These are phyloP conservation scores for Brassica juncea DNA, from an alignment of 345 rosid species.

Conservation along the genomic window DNA sequence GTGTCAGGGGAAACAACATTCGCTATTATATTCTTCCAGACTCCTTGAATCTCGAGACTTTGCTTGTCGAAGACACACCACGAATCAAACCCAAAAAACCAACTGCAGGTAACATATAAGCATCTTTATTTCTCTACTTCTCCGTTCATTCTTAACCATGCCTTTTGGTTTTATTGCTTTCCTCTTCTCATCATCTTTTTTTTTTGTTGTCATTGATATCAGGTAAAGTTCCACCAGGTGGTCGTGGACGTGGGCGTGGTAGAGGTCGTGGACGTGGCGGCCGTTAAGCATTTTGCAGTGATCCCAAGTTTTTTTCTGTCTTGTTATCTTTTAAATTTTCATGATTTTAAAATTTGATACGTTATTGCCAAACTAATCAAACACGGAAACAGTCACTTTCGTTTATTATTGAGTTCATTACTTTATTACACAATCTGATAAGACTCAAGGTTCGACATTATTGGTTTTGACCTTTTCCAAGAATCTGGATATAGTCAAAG, in stretches of 20 bases:
- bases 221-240: constrained; percentile 70
- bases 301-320: background rate
- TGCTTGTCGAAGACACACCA: constrained; percentile 94
- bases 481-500: background rate
- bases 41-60: constrained; percentile 96
- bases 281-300: constrained; percentile 46
- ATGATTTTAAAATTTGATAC: constrained; percentile 10
- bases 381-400: background rate
- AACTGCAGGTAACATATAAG: constrained; percentile 66
- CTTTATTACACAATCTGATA: constrained; percentile 6
- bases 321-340: constrained; percentile 15
- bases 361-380: constrained; percentile 2
- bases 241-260: constrained; percentile 85
- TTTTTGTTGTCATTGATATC: constrained; percentile 6
- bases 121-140: background rate
- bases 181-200: constrained; percentile 11
- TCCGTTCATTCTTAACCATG: background rate
- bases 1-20: constrained; percentile 95
- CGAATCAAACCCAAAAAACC: constrained; percentile 95
- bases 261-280: constrained; percentile 72
- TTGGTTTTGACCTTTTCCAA: background rate
- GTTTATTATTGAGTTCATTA: background rate
- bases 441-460: background rate
- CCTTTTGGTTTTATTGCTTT: background rate
- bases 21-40: constrained; percentile 97